Evolutionary conservation across 331 rosid genomes (phyloP).

Genomic region (Stylosanthes scabra): DNA sequence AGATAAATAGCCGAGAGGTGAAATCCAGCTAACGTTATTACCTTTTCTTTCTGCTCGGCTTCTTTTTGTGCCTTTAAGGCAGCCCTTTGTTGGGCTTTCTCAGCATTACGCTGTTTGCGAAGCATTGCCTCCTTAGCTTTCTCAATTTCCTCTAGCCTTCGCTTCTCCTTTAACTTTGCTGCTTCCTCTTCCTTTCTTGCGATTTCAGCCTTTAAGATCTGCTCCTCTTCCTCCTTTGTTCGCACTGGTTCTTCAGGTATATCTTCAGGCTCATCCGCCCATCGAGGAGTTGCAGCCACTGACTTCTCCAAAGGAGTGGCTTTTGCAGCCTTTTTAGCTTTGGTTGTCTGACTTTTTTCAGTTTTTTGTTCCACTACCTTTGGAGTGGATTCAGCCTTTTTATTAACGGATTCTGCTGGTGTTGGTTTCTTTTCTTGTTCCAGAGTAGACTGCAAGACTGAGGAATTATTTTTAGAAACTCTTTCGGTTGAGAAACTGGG

Average conservation of each 20-base stretch:
- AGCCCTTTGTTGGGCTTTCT: slow-evolving; percentile 80
- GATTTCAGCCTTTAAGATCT: slow-evolving; percentile 67
- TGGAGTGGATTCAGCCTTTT: slow-evolving; percentile 44
- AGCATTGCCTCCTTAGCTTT: slow-evolving; percentile 83
- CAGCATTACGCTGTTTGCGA: slow-evolving; percentile 74
- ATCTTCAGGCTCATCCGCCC: slow-evolving; percentile 58
- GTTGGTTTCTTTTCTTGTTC: slow-evolving; percentile 53
- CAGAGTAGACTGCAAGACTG: slow-evolving; percentile 37
- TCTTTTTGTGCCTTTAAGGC: slow-evolving; percentile 76
- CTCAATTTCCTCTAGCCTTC: slow-evolving; percentile 74
- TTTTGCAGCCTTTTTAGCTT: slow-evolving; percentile 52
- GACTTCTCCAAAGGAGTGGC: slow-evolving; percentile 42
- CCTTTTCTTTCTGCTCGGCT: slow-evolving; percentile 90
- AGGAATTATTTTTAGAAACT: slow-evolving; percentile 44
- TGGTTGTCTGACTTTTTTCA: slow-evolving; percentile 41
- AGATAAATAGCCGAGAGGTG: not conserved
- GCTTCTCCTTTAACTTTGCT: slow-evolving; percentile 70
- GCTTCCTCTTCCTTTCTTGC: slow-evolving; percentile 73
- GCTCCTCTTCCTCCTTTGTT: slow-evolving; percentile 76
- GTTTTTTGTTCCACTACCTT: slow-evolving; percentile 49
- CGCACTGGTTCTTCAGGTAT: slow-evolving; percentile 47
- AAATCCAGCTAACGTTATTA: slow-evolving; percentile 37
- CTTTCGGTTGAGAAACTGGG: slow-evolving; percentile 48
- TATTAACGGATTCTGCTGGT: slow-evolving; percentile 41
- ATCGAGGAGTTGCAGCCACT: slow-evolving; percentile 39